Conservation (phyloP, 805 yeast species). For the Kurtzmaniella cleridarum region DNA sequence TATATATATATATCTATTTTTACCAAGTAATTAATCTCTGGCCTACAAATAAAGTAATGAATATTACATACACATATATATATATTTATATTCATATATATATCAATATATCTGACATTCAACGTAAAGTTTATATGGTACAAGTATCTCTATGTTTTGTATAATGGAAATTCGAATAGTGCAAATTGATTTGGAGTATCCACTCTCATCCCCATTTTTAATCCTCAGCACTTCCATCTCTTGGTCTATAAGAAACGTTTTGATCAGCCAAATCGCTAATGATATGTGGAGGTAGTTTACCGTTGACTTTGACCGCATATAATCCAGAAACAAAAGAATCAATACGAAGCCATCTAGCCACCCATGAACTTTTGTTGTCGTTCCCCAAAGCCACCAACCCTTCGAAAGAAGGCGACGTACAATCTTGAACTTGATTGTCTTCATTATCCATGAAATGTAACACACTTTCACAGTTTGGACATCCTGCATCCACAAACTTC, state of each 20-base stretch:
- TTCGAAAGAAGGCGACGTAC: slow-evolving; percentile 95
- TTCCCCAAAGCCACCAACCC: slow-evolving; percentile 89
- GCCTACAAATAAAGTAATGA: too few relatives aligned
- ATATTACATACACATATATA: too few relatives aligned
- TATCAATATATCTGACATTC: too few relatives aligned
- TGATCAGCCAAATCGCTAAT: slow-evolving; percentile 65
- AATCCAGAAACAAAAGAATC: slow-evolving; percentile 85
- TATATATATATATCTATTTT: too few relatives aligned
- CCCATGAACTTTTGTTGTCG: slow-evolving; percentile 81
- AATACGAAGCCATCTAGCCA: slow-evolving; percentile 90
- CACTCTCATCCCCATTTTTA: too few relatives aligned
- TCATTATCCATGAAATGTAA: slow-evolving; percentile 73
- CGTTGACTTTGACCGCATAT: slow-evolving; percentile 90
- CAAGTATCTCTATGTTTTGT: too few relatives aligned
- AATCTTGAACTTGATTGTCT: slow-evolving; percentile 78
- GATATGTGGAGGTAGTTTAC: slow-evolving; percentile 84
- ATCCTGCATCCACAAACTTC: slow-evolving; percentile 74
- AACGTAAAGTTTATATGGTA: too few relatives aligned
- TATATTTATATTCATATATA: too few relatives aligned
- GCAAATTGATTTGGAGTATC: too few relatives aligned
- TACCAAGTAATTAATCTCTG: too few relatives aligned
- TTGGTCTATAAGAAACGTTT: slow-evolving; percentile 83
- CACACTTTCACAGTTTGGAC: slow-evolving; percentile 94
- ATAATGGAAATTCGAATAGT: too few relatives aligned
- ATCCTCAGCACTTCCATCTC: slow-evolving; percentile 85